A percentile compares a stretch with the other conserved stretches of the same genome.
Conservation (phyloP, 2,329 filamentous ascomycete species). For the Aureobasidium sp. region DNA sequence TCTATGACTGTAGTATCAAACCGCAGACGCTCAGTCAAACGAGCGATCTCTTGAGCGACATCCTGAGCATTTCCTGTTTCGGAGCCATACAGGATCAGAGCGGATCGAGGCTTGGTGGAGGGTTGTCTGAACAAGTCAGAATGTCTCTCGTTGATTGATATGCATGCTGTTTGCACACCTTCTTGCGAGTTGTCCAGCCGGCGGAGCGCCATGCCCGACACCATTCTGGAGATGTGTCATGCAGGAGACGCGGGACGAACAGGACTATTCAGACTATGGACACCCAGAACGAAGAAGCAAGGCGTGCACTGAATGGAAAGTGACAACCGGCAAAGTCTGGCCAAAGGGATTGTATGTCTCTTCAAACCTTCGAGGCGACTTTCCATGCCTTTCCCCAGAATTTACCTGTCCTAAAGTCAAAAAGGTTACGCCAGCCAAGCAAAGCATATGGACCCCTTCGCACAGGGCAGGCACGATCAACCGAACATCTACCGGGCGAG, state of each 20-base stretch:
- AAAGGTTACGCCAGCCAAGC: conserved; percentile 10
- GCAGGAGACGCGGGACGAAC: not conserved
- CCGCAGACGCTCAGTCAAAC: conserved; percentile 66
- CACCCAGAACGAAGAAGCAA: too few relatives aligned
- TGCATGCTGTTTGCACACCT: not conserved
- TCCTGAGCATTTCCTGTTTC: conserved; percentile 95
- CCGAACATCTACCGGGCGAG: conserved; percentile 19
- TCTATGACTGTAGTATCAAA: conserved; percentile 71
- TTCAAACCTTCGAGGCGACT: not conserved
- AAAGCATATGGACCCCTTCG: conserved; percentile 6
- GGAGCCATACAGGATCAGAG: conserved; percentile 80
- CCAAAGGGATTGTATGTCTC: too few relatives aligned
- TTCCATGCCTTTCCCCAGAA: not conserved
- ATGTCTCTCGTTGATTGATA: not conserved
- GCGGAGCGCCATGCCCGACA: not conserved
- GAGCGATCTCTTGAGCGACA: conserved; percentile 75
- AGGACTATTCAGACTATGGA: too few relatives aligned
- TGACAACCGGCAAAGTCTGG: too few relatives aligned
- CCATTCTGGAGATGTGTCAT: conserved; percentile 4
- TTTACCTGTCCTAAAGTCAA: not conserved
- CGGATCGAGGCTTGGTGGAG: conserved; percentile 23
- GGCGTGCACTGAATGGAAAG: too few relatives aligned
- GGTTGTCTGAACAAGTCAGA: conserved; percentile 3
- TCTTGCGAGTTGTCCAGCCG: not conserved
- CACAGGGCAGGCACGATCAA: conserved; percentile 1